Conservation (phyloP, 805 yeast genomes). For the Teunomyces aglyptinius region DNA sequence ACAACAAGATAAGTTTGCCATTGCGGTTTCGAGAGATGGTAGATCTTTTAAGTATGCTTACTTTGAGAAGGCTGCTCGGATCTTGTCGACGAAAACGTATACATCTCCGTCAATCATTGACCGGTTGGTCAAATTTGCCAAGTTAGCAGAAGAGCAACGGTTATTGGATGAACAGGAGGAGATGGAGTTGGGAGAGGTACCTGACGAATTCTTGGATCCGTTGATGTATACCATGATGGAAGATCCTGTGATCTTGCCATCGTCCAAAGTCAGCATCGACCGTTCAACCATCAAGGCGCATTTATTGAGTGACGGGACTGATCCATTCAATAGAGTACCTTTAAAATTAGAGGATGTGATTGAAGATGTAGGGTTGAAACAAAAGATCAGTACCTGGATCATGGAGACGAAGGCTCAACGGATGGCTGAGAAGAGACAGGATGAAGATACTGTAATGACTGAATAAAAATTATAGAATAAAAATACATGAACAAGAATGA, state of each 20-base stretch:
- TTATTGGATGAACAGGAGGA: constrained; percentile 77
- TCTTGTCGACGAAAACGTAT: constrained; percentile 57
- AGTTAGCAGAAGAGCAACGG: constrained; percentile 60
- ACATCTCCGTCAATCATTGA: constrained; percentile 48
- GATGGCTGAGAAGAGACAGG: constrained; percentile 9
- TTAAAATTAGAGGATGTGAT: constrained; percentile 82
- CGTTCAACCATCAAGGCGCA: constrained; percentile 91
- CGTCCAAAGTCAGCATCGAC: constrained; percentile 82
- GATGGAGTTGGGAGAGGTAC: constrained; percentile 84
- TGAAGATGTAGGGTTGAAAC: constrained; percentile 70
- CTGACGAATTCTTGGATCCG: constrained; percentile 96
- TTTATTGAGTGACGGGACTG: constrained; percentile 89
- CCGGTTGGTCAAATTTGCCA: constrained; percentile 54
- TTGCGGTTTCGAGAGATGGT: constrained; percentile 86
- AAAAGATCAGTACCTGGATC: constrained; percentile 59
- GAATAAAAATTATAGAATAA: constrained; percentile 7
- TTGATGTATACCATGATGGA: constrained; percentile 94
- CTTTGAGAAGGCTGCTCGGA: constrained; percentile 68
- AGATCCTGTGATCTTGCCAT: constrained; percentile 93
- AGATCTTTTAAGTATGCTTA: constrained; percentile 73
- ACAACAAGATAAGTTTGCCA: constrained; percentile 59
- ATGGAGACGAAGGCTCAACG: constrained; percentile 34
- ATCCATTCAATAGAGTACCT: constrained; percentile 95
- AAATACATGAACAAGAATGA: neutral
- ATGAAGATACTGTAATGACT: constrained; percentile 19